phyloP scores from a whole-genome alignment of 169 alveolate genomes.

The Eimeria praecox region DNA sequence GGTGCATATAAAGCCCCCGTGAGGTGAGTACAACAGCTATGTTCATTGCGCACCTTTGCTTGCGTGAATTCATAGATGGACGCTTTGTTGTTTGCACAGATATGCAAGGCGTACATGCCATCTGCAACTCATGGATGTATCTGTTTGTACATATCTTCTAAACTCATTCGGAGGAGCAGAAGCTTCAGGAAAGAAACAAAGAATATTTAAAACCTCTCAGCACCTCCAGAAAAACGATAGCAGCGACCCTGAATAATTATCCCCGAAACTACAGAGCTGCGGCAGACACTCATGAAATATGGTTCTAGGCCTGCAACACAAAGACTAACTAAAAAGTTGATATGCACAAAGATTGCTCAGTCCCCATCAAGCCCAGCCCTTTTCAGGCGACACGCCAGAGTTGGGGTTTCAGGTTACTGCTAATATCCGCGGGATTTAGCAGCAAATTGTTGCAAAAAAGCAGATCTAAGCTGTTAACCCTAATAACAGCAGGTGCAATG shows the following conservation, averaged over 20 bases:
- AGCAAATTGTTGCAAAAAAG: neutral
- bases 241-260: neutral
- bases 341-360: neutral
- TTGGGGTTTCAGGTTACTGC: neutral
- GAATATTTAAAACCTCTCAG: neutral
- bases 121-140: no score
- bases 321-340: neutral
- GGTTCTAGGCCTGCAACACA: neutral
- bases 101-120: no score
- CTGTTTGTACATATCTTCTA: no score
- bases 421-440: neutral
- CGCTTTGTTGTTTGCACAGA: neutral
- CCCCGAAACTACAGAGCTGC: neutral
- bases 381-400: neutral
- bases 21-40: no score
- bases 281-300: neutral
- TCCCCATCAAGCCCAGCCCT: neutral
- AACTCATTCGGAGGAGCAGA: neutral
- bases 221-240: neutral
- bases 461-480: neutral
- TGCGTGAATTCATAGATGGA: no score
- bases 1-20: no score
- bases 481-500: neutral
- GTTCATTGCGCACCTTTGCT: no score
- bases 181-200: neutral